These are phyloP conservation scores for Lactarius pseudohatsudake DNA, from an alignment of 768 basidiomycete species.

Conservation along the genomic window DNA sequence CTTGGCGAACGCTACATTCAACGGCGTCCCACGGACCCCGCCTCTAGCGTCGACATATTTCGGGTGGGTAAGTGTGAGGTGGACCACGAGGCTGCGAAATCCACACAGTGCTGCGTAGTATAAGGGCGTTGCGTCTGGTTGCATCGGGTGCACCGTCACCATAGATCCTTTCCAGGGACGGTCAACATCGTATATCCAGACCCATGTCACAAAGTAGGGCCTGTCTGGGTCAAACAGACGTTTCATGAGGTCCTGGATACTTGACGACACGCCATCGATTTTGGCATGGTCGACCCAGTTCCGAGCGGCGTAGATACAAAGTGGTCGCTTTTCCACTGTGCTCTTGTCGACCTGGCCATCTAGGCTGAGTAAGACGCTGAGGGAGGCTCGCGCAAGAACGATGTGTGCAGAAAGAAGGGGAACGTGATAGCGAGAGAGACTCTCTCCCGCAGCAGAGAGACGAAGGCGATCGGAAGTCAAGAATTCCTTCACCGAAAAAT, in stretches of 20 bases:
- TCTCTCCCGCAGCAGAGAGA: neutral
- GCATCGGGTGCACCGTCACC: neutral
- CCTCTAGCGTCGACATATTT: neutral
- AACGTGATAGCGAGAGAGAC: neutral
- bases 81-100: neutral
- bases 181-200: neutral
- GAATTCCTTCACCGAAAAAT: neutral
- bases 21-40: neutral
- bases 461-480: neutral
- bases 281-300: neutral
- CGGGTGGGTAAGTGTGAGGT: neutral
- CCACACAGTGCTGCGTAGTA: constrained; percentile 14
- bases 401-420: neutral
- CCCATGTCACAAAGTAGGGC: neutral
- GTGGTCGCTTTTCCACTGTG: neutral
- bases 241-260: neutral
- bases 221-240: neutral
- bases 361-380: neutral
- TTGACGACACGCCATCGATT: neutral
- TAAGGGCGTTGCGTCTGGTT: neutral
- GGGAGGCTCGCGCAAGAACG: neutral
- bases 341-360: neutral
- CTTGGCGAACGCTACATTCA: neutral
- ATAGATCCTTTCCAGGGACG: neutral
- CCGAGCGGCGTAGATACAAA: neutral